Percentiles rank a stretch among this genome's conserved stretches.
Evolutionary conservation across 2,329 filamentous ascomycete species (phyloP).

Genomic region (Colletotrichum aenigma): DNA sequence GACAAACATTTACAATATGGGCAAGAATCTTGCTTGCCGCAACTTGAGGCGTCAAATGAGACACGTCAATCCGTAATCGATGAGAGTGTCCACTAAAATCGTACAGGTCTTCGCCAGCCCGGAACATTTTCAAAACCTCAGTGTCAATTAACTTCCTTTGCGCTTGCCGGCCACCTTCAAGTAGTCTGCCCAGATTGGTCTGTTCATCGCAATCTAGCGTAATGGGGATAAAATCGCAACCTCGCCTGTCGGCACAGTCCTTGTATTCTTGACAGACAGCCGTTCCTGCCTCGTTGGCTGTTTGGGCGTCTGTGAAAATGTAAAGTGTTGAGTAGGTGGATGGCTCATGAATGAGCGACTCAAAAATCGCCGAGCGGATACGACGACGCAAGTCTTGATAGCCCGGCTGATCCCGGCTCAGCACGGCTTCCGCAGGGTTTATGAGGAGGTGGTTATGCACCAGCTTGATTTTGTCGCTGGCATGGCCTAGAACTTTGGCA

Average conservation of each 20-base stretch:
- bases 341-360: not conserved
- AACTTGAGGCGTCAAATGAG: not conserved
- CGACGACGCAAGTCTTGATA: not conserved
- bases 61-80: not conserved
- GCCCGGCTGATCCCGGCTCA: not conserved
- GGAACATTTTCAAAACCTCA: not conserved
- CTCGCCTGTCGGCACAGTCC: not conserved
- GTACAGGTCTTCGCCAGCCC: not conserved
- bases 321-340: not conserved
- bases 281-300: not conserved
- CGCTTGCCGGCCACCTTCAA: not conserved
- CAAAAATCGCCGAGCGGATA: not conserved
- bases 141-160: not conserved
- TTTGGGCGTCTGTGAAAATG: not conserved
- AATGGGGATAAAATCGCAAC: not conserved
- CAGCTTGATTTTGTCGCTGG: conserved; percentile 25
- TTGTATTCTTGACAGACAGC: not conserved
- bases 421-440: conserved; percentile 11
- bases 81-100: not conserved
- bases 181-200: not conserved
- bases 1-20: not conserved
- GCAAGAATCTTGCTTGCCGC: not conserved
- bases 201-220: not conserved
- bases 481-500: conserved; percentile 22
- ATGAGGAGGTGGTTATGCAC: conserved; percentile 33